Conservation (phyloP, 2,329 filamentous ascomycete species). For the Penicillium crustosum region DNA sequence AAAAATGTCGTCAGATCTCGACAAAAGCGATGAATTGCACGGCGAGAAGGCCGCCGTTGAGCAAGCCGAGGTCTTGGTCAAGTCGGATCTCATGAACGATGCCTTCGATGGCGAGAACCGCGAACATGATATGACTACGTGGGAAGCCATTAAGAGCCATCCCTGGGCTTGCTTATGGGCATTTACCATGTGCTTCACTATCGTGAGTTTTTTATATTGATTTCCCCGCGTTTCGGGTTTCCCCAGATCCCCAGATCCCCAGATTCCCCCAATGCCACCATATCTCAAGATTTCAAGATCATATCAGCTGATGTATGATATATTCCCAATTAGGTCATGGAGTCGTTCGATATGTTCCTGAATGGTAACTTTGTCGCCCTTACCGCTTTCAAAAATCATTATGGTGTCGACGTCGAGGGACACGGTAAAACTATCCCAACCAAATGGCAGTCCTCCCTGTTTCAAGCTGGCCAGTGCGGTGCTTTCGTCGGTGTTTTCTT, state of each 20-base stretch:
- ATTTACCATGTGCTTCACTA: slow-evolving; percentile 53
- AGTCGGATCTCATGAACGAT: slow-evolving; percentile 43
- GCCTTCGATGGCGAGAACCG: slow-evolving; percentile 46
- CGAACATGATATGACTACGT: slow-evolving; percentile 45
- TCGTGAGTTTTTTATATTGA: slow-evolving; percentile 38
- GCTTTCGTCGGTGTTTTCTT: slow-evolving; percentile 61
- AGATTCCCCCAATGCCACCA: not conserved
- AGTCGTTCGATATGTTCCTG: slow-evolving; percentile 52
- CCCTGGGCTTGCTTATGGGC: slow-evolving; percentile 52
- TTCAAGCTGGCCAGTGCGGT: slow-evolving; percentile 56
- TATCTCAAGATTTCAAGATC: not conserved
- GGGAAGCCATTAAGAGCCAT: slow-evolving; percentile 42
- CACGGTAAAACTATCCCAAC: slow-evolving; percentile 38
- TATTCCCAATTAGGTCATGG: slow-evolving; percentile 47
- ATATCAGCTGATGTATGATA: not conserved
- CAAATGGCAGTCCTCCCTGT: slow-evolving; percentile 37
- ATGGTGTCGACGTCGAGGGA: slow-evolving; percentile 33
- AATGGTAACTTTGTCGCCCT: slow-evolving; percentile 51
- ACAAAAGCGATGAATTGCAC: not conserved
- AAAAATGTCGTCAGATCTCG: not conserved
- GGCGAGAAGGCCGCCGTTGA: slow-evolving; percentile 25
- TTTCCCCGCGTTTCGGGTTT: not conserved
- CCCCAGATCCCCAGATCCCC: no score
- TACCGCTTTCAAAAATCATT: slow-evolving; percentile 38
- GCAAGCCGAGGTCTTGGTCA: slow-evolving; percentile 37